Conservation (phyloP, 805 yeast genomes). For the Saturnispora silvae region DNA sequence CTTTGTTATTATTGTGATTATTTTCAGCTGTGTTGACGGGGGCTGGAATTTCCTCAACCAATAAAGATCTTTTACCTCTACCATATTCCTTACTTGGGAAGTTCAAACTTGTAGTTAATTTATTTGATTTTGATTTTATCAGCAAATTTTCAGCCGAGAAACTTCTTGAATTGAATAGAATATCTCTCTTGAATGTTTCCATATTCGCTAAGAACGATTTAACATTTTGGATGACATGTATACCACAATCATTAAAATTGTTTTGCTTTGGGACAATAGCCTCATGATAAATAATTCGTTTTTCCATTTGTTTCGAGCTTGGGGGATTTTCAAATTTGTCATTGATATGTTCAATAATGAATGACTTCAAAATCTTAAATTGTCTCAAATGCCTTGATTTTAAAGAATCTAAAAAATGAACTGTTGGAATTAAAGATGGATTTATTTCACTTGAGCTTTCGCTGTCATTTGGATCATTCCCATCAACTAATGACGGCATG, state of each 20-base stretch:
- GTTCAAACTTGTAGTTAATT: too few species aligned
- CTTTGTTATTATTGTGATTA: too few species aligned
- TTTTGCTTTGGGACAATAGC: slow-evolving; percentile 66
- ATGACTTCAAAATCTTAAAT: slow-evolving; percentile 41
- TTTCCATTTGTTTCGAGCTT: background rate
- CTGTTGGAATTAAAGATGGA: slow-evolving; percentile 31
- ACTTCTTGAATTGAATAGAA: too few species aligned
- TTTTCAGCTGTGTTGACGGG: too few species aligned
- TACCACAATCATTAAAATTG: slow-evolving; percentile 90
- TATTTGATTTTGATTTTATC: too few species aligned
- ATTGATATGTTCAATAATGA: slow-evolving; percentile 57
- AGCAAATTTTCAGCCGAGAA: too few species aligned
- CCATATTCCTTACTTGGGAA: too few species aligned
- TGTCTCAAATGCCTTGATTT: slow-evolving; percentile 46
- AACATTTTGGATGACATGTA: slow-evolving; percentile 74
- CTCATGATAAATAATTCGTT: background rate
- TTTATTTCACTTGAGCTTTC: slow-evolving; percentile 9
- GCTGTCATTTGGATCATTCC: background rate
- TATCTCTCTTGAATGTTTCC: slow-evolving; percentile 26
- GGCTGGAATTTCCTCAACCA: too few species aligned
- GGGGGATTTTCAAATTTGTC: slow-evolving; percentile 37
- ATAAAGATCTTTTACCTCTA: too few species aligned
- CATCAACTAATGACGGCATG: slow-evolving; percentile 26
- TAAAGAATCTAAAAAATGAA: slow-evolving; percentile 69
- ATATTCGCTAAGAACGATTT: slow-evolving; percentile 45